Evolutionary conservation across 1,284 basidiomycete species (phyloP).

Genomic region (Melampsora americana): DNA sequence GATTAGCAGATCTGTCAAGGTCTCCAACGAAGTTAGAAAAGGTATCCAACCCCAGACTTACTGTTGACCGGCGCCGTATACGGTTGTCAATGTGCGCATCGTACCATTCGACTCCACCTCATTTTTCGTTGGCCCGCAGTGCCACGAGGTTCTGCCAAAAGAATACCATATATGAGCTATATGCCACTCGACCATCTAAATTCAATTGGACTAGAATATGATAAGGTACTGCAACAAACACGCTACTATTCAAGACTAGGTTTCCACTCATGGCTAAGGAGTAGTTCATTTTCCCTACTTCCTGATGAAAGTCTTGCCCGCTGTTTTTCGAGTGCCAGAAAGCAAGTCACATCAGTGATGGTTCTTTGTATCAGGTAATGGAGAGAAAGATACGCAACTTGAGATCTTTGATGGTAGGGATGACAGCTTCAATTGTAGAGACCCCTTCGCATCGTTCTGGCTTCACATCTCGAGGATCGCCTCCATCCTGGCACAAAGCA

Average conservation of each 20-base stretch:
- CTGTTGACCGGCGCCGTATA: slow-evolving; percentile 18
- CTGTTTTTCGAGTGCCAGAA: not conserved
- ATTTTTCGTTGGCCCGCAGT: slow-evolving; percentile 6
- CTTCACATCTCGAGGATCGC: slow-evolving; percentile 6
- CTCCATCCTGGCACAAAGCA: slow-evolving; percentile 50
- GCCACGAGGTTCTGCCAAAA: slow-evolving; percentile 17
- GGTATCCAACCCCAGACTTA: not conserved
- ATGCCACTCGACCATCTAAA: not conserved
- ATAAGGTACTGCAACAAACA: slow-evolving; percentile 4
- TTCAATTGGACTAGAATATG: not conserved
- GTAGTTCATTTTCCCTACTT: slow-evolving; percentile 29
- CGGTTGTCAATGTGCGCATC: slow-evolving; percentile 29
- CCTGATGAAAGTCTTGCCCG: slow-evolving; percentile 14
- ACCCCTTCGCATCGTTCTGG: slow-evolving; percentile 28
- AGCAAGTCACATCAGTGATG: not conserved
- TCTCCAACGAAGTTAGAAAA: not conserved
- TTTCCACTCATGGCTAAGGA: slow-evolving; percentile 28
- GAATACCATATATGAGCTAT: not conserved
- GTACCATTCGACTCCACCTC: slow-evolving; percentile 15
- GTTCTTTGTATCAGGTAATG: too few species aligned
- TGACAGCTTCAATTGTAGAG: slow-evolving; percentile 19
- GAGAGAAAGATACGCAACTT: slow-evolving; percentile 14
- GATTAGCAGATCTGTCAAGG: not conserved
- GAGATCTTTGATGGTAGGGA: slow-evolving; percentile 16
- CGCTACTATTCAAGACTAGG: slow-evolving; percentile 16